phyloP scores from a whole-genome alignment of 2,329 filamentous ascomycete genomes.

The Trichoderma asperellum region DNA sequence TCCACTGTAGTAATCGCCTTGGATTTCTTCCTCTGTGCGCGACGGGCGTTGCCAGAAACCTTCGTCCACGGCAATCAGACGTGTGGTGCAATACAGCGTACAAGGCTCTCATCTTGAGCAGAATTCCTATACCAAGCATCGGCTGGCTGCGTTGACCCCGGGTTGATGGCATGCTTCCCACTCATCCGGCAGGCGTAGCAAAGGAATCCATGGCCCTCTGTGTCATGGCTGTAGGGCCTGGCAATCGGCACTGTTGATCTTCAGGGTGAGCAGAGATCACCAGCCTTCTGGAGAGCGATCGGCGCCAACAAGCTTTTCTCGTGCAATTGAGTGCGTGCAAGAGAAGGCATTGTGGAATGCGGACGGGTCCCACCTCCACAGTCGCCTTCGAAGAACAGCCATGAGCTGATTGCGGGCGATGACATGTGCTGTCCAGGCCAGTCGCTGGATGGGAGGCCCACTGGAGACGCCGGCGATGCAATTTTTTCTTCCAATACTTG shows the following conservation, averaged over 20 bases:
- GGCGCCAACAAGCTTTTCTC: constrained; percentile 29
- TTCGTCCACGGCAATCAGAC: background rate
- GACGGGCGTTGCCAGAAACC: constrained; percentile 7
- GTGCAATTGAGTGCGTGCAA: constrained; percentile 10
- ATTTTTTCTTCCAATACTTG: constrained; percentile 1
- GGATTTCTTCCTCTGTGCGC: constrained; percentile 4
- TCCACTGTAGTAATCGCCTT: constrained; percentile 15
- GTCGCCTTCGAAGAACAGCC: background rate
- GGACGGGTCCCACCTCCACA: constrained; percentile 25
- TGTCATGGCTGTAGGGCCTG: background rate
- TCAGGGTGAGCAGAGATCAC: constrained; percentile 23
- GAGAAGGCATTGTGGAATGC: background rate
- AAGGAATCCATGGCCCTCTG: background rate
- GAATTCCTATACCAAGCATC: background rate
- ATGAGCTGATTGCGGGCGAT: constrained; percentile 22
- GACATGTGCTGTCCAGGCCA: constrained; percentile 8
- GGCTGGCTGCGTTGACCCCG: constrained; percentile 6
- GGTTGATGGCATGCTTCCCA: background rate
- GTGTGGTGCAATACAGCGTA: constrained; percentile 13
- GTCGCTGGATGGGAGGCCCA: constrained; percentile 11
- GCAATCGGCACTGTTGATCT: constrained; percentile 21
- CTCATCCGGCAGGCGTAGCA: background rate
- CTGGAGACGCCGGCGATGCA: constrained; percentile 15
- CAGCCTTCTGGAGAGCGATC: constrained; percentile 19
- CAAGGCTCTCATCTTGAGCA: constrained; percentile 1